Evolutionary conservation across 768 basidiomycete species (phyloP).

Genomic region (Tephrocybe rancida): DNA sequence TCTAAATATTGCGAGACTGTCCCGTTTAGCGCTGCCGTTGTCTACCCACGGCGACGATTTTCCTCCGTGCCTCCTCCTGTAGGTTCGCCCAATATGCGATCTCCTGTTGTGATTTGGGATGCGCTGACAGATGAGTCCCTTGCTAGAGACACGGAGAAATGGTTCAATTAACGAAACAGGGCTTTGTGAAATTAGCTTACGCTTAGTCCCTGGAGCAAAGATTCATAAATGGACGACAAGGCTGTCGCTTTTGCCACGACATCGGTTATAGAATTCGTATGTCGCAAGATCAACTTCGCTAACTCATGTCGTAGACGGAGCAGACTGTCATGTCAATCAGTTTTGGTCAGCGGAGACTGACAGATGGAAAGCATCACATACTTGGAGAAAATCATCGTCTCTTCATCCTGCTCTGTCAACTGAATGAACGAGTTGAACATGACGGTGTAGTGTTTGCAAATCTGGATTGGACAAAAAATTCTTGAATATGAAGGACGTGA

Average conservation of each 20-base stretch:
- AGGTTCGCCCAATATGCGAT: constrained; percentile 85
- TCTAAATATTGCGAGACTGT: not conserved
- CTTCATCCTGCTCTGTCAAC: constrained; percentile 82
- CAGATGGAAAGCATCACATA: constrained; percentile 35
- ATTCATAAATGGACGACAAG: constrained; percentile 73
- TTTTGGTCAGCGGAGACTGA: not conserved
- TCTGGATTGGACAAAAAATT: constrained; percentile 33
- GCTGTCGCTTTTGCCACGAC: constrained; percentile 63
- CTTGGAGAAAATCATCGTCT: constrained; percentile 98
- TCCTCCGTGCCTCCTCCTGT: constrained; percentile 76
- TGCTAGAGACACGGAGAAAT: constrained; percentile 41
- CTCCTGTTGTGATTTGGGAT: constrained; percentile 86
- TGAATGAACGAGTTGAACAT: constrained; percentile 85
- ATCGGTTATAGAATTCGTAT: constrained; percentile 71
- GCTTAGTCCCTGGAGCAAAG: constrained; percentile 73
- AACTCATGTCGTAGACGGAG: constrained; percentile 85
- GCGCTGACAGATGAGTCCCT: constrained; percentile 69
- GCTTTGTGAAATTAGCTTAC: constrained; percentile 44
- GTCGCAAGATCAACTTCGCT: constrained; percentile 70
- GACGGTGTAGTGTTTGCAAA: constrained; percentile 75
- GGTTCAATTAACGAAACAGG: not conserved
- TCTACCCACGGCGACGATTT: constrained; percentile 50
- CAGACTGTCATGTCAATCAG: constrained; percentile 49
- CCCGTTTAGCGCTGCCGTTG: constrained; percentile 16
- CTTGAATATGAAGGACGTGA: not conserved